Percentiles rank a stretch among this genome's conserved stretches.
phyloP scores from a whole-genome alignment of 148 eudicot genomes.

The Camellia lanceoleosa region DNA sequence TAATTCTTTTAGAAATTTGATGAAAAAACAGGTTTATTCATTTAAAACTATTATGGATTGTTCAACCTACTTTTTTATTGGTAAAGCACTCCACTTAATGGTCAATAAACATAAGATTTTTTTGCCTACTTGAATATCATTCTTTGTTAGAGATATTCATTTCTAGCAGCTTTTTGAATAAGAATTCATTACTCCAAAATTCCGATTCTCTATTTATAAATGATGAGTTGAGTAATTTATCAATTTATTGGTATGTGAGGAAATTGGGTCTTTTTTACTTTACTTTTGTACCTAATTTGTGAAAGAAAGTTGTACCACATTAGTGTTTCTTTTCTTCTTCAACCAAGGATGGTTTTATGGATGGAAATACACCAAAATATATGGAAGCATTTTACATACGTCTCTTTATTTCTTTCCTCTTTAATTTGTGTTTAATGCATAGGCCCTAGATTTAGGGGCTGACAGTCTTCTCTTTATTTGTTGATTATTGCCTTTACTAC shows the following conservation, averaged over 20 bases:
- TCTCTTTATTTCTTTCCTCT: background rate
- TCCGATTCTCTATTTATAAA: background rate
- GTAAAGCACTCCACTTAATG: background rate
- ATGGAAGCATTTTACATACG: background rate
- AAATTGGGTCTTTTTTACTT: background rate
- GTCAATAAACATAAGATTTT: background rate
- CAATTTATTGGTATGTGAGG: background rate
- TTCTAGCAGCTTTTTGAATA: background rate
- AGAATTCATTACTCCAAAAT: background rate
- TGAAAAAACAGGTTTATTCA: slow-evolving; percentile 2
- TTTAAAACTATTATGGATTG: background rate
- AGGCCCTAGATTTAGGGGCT: background rate
- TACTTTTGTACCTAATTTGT: background rate
- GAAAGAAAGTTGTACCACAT: background rate
- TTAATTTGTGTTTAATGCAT: background rate
- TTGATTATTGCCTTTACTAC: background rate
- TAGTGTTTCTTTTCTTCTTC: background rate
- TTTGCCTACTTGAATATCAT: background rate
- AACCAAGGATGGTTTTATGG: background rate
- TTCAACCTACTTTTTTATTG: background rate
- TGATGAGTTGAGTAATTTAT: background rate
- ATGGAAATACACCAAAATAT: background rate
- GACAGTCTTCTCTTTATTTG: background rate
- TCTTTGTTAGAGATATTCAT: background rate
- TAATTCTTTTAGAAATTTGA: background rate